A percentile compares a stretch with the other conserved stretches of the same genome.
Conservation (phyloP, 2,329 filamentous ascomycete species). For the Sarocladium strictum region DNA sequence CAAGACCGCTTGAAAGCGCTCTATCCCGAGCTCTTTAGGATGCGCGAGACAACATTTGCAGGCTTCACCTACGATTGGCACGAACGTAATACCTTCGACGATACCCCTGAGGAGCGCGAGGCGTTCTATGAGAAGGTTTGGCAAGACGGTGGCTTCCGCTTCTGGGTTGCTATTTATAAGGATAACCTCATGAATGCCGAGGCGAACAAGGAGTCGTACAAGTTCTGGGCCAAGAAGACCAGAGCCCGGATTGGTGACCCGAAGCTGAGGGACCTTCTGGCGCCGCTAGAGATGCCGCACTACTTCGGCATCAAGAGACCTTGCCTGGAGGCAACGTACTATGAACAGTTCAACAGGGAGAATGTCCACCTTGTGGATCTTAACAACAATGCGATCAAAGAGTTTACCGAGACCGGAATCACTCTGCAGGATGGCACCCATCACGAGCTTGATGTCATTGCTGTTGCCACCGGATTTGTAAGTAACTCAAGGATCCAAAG, state of each 20-base stretch:
- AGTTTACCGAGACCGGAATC: constrained; percentile 35
- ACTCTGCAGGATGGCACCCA: constrained; percentile 32
- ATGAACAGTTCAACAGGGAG: constrained; percentile 39
- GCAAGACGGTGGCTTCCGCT: constrained; percentile 47
- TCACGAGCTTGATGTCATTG: constrained; percentile 37
- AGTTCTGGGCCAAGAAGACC: constrained; percentile 49
- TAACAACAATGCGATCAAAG: constrained; percentile 31
- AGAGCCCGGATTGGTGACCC: constrained; percentile 44
- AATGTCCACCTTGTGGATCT: constrained; percentile 38
- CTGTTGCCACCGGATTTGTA: constrained; percentile 40
- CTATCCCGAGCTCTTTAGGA: constrained; percentile 46
- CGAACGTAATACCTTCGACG: constrained; percentile 50
- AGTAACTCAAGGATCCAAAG: constrained; percentile 18
- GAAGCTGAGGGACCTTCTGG: constrained; percentile 41
- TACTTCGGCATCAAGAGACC: constrained; percentile 48
- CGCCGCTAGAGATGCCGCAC: constrained; percentile 45
- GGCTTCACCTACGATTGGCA: constrained; percentile 54
- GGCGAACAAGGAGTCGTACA: constrained; percentile 47
- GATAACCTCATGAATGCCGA: constrained; percentile 40
- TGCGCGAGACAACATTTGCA: constrained; percentile 46
- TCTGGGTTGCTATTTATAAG: constrained; percentile 48
- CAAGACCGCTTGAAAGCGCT: constrained; percentile 37
- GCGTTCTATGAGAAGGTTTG: constrained; percentile 43
- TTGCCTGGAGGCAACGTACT: constrained; percentile 37
- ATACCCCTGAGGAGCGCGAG: constrained; percentile 41